Evolutionary conservation across 495 filamentous ascomycete genomes (phyloP).

Genomic region (Cercophora sp.): DNA sequence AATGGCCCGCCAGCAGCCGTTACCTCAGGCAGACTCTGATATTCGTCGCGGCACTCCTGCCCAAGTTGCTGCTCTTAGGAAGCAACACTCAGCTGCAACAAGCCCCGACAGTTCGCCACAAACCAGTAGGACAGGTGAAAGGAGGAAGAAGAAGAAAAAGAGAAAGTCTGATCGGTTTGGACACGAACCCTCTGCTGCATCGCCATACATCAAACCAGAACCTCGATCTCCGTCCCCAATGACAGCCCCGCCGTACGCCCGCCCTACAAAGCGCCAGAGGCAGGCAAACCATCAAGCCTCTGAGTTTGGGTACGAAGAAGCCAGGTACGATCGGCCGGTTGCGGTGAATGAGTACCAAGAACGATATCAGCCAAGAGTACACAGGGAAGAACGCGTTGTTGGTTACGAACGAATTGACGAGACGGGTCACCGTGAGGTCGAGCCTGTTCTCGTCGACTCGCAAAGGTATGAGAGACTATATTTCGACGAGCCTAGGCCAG

Average conservation of each 20-base stretch:
- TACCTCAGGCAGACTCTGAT: slow-evolving; percentile 34
- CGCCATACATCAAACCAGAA: slow-evolving; percentile 78
- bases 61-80: slow-evolving; percentile 48
- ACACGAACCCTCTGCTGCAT: slow-evolving; percentile 33
- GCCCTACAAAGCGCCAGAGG: slow-evolving; percentile 50
- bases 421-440: slow-evolving; percentile 17
- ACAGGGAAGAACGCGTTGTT: slow-evolving; percentile 24
- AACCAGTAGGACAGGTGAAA: slow-evolving; percentile 35
- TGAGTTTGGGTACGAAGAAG: slow-evolving; percentile 41
- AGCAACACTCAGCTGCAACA: slow-evolving; percentile 35
- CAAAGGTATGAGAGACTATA: slow-evolving; percentile 36
- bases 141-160: slow-evolving; percentile 50
- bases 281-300: slow-evolving; percentile 43
- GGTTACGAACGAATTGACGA: slow-evolving; percentile 25
- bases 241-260: slow-evolving; percentile 46
- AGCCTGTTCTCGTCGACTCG: slow-evolving; percentile 19
- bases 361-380: slow-evolving; percentile 18
- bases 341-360: slow-evolving; percentile 24
- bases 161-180: slow-evolving; percentile 42
- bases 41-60: slow-evolving; percentile 37
- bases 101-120: slow-evolving; percentile 53
- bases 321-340: slow-evolving; percentile 29
- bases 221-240: slow-evolving; percentile 78
- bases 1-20: slow-evolving; percentile 55
- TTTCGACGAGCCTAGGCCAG: slow-evolving; percentile 28